These are phyloP conservation scores for Tetrahymena malaccensis DNA, from an alignment of 73 alveolate species.

Conservation along the genomic window DNA sequence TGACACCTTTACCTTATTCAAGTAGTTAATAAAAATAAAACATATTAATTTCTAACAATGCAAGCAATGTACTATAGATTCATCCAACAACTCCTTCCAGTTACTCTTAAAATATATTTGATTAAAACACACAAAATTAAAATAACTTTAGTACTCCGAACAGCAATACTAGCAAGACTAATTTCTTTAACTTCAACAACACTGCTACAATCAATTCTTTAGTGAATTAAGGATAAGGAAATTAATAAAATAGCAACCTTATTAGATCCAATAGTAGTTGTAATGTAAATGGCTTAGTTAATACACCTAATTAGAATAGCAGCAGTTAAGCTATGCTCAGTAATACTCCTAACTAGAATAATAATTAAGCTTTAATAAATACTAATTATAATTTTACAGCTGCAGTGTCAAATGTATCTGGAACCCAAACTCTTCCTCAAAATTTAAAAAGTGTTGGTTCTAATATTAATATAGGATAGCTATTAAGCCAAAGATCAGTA, in stretches of 20 bases:
- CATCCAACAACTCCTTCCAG: neutral
- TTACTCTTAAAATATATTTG: neutral
- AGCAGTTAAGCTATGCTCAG: neutral
- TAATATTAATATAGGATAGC: neutral
- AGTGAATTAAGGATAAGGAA: neutral
- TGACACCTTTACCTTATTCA: neutral
- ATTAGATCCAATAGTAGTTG: neutral
- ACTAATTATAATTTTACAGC: neutral
- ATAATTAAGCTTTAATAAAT: neutral
- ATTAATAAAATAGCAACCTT: too few relatives aligned
- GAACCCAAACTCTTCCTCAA: neutral
- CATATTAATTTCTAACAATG: neutral
- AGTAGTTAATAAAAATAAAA: neutral
- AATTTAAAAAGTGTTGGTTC: neutral
- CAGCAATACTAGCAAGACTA: neutral
- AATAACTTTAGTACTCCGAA: neutral
- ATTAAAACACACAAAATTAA: neutral
- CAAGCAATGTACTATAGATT: neutral
- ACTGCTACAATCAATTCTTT: neutral
- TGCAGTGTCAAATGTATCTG: neutral
- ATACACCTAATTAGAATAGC: neutral
- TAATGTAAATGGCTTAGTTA: neutral
- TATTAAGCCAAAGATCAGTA: neutral
- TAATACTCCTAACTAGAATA: neutral
- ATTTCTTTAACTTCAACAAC: neutral